phyloP scores from a whole-genome alignment of 176 grass and related monocot species.

The Secale cereale region DNA sequence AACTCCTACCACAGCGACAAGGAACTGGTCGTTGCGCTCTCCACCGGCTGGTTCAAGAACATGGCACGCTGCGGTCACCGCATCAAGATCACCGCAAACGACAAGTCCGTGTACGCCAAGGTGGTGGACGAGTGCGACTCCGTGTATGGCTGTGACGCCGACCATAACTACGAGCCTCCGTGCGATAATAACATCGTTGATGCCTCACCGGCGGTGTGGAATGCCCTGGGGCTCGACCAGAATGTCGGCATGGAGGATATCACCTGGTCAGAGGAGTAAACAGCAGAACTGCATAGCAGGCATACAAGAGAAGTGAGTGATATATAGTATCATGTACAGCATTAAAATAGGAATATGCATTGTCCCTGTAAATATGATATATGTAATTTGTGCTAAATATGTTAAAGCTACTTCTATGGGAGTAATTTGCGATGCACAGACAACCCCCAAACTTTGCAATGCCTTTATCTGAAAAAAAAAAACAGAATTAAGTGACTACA shows the following conservation, averaged over 20 bases:
- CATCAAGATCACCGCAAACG: conserved; percentile 37
- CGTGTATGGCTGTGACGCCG: conserved; percentile 34
- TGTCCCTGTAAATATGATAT: neutral
- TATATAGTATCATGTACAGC: neutral
- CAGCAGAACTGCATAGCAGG: neutral
- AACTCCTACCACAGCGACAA: conserved; percentile 35
- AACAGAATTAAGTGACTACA: no score
- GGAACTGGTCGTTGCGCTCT: conserved; percentile 44
- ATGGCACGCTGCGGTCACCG: conserved; percentile 26
- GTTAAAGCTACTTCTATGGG: neutral
- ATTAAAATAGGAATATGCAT: neutral
- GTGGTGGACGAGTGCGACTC: conserved; percentile 79
- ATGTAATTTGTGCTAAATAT: neutral
- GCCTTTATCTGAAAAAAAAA: neutral
- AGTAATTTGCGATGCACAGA: neutral
- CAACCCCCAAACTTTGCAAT: neutral
- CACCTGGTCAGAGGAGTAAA: conserved; percentile 34
- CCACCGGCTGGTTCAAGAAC: conserved; percentile 47
- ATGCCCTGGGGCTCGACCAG: conserved; percentile 33
- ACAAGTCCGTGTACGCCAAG: conserved; percentile 35
- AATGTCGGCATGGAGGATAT: conserved; percentile 13
- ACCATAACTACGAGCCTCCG: conserved; percentile 44
- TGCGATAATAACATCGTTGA: conserved; percentile 46
- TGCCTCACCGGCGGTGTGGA: conserved; percentile 46
- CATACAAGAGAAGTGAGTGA: neutral